These are phyloP conservation scores for Juglanconis juglandina DNA, from an alignment of 2,329 filamentous ascomycete species.

Conservation along the genomic window DNA sequence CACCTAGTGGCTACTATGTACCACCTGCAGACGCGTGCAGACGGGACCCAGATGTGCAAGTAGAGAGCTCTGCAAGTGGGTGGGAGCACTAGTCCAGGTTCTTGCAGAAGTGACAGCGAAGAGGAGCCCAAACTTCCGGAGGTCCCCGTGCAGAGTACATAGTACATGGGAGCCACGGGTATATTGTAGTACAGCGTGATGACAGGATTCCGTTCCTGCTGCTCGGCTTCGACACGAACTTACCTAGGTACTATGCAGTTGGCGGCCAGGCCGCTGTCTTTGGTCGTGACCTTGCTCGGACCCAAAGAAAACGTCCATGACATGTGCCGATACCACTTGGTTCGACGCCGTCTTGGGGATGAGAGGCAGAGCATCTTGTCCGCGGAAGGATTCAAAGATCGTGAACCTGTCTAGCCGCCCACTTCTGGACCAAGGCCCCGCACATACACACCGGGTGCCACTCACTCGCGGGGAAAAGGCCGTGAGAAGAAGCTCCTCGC, in stretches of 20 bases:
- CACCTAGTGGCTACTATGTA: not conserved
- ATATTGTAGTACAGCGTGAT: constrained; percentile 1
- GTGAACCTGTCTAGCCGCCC: not conserved
- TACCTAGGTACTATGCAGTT: not conserved
- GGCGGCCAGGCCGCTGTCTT: constrained; percentile 4
- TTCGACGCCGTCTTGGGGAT: too few relatives aligned
- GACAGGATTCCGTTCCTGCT: constrained; percentile 1
- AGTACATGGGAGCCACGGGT: not conserved
- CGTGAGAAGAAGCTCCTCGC: not conserved
- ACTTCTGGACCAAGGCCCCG: not conserved
- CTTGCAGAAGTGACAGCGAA: constrained; percentile 6
- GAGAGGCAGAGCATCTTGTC: not conserved
- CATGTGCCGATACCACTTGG: not conserved
- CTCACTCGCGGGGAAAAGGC: not conserved
- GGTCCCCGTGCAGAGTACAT: not conserved
- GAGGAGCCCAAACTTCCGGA: constrained; percentile 1
- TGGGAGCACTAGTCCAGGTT: constrained; percentile 6
- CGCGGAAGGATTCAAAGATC: too few relatives aligned
- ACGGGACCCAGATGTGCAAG: not conserved
- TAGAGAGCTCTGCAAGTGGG: constrained; percentile 4
- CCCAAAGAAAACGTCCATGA: not conserved
- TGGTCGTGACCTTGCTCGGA: not conserved
- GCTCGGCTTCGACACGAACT: not conserved
- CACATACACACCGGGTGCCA: not conserved
- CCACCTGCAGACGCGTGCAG: constrained; percentile 12